These are phyloP conservation scores for Coemansia sp. DNA, from an alignment of 192 early-diverging fungal genomes.

Conservation along the genomic window DNA sequence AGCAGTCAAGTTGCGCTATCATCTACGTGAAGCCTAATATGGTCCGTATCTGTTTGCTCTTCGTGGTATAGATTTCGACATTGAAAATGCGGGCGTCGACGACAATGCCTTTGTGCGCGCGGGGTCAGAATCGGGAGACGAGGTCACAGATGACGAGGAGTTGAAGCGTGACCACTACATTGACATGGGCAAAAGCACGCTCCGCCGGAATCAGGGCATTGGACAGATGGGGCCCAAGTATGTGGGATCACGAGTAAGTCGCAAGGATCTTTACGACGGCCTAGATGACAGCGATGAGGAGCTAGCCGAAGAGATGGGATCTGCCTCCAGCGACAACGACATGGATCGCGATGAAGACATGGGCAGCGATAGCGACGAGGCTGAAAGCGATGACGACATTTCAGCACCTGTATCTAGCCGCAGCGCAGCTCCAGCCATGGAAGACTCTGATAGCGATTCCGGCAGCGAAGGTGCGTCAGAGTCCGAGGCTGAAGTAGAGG, in stretches of 20 bases:
- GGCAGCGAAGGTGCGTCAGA: conserved; percentile 22
- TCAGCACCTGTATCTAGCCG: neutral
- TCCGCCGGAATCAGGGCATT: conserved; percentile 60
- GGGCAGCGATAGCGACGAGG: conserved; percentile 34
- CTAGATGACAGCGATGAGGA: conserved; percentile 48
- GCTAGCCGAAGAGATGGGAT: neutral
- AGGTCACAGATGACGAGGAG: conserved; percentile 50
- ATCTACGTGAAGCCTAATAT: neutral
- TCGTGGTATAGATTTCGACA: conserved; percentile 61
- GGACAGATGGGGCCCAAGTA: conserved; percentile 73
- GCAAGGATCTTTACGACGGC: conserved; percentile 61
- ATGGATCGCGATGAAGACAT: conserved; percentile 37
- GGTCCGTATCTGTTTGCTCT: neutral
- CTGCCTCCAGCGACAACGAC: conserved; percentile 21
- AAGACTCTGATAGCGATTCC: conserved; percentile 17
- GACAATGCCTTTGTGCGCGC: conserved; percentile 49
- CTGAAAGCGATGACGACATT: conserved; percentile 12
- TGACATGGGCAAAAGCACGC: conserved; percentile 65
- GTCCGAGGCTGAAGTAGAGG: conserved; percentile 26
- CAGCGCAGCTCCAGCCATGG: neutral
- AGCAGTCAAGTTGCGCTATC: neutral
- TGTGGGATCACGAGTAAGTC: conserved; percentile 62
- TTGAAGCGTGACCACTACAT: conserved; percentile 67
- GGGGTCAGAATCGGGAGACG: conserved; percentile 51
- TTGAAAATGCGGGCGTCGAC: conserved; percentile 60